Percentiles rank a stretch among this genome's conserved stretches.
phyloP scores from a whole-genome alignment of 441 rosid species.

The Brassica balearica region DNA sequence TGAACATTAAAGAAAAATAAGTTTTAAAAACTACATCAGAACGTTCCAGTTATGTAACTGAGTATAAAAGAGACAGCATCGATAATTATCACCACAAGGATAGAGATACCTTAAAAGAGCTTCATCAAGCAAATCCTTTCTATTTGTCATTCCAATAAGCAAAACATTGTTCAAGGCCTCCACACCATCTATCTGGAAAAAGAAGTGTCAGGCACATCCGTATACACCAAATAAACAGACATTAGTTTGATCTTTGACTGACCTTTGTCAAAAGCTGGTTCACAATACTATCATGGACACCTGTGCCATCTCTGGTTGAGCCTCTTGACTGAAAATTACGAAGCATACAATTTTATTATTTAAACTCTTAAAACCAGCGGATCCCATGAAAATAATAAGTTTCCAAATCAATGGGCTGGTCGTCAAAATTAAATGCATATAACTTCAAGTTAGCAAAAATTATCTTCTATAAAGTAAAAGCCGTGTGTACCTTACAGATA shows the following conservation, averaged over 20 bases:
- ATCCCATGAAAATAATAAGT: constrained; percentile 22
- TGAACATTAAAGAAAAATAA: not conserved
- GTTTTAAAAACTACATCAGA: constrained; percentile 10
- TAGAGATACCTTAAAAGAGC: constrained; percentile 87
- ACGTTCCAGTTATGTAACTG: constrained; percentile 7
- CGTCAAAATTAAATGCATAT: constrained; percentile 12
- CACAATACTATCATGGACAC: constrained; percentile 98
- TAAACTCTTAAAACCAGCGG: constrained; percentile 22
- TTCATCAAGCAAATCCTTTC: constrained; percentile 98
- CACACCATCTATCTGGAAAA: constrained; percentile 95
- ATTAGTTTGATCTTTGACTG: constrained; percentile 37
- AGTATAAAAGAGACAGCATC: not conserved
- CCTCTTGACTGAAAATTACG: constrained; percentile 83
- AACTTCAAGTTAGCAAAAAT: constrained; percentile 14
- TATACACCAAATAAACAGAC: not conserved
- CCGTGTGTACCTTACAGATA: constrained; percentile 45
- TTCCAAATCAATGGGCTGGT: constrained; percentile 1
- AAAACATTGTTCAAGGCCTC: constrained; percentile 97
- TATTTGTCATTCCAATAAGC: constrained; percentile 99
- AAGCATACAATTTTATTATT: constrained; percentile 21
- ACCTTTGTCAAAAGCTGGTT: constrained; percentile 99
- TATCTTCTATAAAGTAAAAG: not conserved
- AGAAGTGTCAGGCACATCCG: constrained; percentile 32
- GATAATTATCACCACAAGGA: constrained; percentile 21
- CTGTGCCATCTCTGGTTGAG: constrained; percentile 99